These are phyloP conservation scores for Hemisphaericaspora nanyangensis DNA, from an alignment of 805 yeast species.

Conservation along the genomic window DNA sequence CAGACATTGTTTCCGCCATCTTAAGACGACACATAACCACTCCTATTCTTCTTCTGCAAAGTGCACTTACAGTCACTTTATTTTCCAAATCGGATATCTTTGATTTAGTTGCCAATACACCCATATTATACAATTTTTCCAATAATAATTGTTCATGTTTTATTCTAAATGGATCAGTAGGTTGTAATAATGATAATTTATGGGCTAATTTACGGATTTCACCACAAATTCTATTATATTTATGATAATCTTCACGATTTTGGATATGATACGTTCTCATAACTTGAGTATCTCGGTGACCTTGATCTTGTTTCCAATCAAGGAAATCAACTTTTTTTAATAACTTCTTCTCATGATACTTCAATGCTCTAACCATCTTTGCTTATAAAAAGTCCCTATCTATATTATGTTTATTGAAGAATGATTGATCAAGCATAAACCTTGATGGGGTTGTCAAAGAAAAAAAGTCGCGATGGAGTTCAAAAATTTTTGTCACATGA, in stretches of 20 bases:
- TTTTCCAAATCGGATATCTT: constrained; percentile 91
- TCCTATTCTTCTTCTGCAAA: constrained; percentile 88
- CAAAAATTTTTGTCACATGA: not conserved
- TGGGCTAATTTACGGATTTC: constrained; percentile 84
- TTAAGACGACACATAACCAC: constrained; percentile 91
- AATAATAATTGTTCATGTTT: constrained; percentile 85
- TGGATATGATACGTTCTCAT: constrained; percentile 93
- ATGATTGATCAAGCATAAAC: no score
- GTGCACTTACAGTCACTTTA: constrained; percentile 84
- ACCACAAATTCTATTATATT: constrained; percentile 91
- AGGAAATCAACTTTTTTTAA: constrained; percentile 93
- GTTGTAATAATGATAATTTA: constrained; percentile 76
- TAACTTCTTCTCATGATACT: constrained; percentile 93
- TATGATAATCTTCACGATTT: constrained; percentile 92
- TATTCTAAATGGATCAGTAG: constrained; percentile 81
- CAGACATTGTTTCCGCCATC: constrained; percentile 87
- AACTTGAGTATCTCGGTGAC: constrained; percentile 94
- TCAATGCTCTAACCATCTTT: constrained; percentile 78
- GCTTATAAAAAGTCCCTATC: no score
- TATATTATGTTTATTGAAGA: not conserved
- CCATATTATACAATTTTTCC: constrained; percentile 87
- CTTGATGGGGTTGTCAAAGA: no score
- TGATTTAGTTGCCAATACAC: constrained; percentile 79
- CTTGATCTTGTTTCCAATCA: constrained; percentile 95
- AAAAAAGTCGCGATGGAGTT: not conserved